Evolutionary conservation across 306 rosid genomes (phyloP), one percentile per base, ranked within the genome.

Genomic region (Alnus glutinosa): DNA sequence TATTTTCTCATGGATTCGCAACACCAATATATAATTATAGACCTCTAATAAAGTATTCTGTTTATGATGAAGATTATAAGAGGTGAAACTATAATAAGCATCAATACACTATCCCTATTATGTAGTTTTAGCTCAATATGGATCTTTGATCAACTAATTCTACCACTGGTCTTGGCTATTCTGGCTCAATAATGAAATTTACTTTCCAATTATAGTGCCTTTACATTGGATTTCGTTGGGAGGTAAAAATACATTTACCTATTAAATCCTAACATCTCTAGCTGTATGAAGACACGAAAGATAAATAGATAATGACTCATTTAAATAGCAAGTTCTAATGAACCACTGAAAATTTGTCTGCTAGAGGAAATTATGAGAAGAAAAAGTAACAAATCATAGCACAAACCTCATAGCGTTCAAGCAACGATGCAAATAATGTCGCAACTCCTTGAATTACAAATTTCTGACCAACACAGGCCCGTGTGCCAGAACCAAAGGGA

Each of bases 401-500:
- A 87, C 92, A 32, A 83, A 93, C 98, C 97, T 93, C 86, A 55
- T 86, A 91, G 54, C 59, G 79, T 34, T 85, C 77, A 18, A 93
- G 90, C 82, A 93, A 79, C 23, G 92, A 77, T 59, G 89, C 90
- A 76, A 93, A 78, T 64, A 90, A 75, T 72, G 89, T 51, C 4
- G 92, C 91, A 34, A 91, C 90, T 72, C 81, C 87, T 79, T 90
- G 88, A 66, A 90, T 75, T 37, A 89, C 88, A 82, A 85, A 85
- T 80, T 84, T 93, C 88, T 91, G 93, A 61, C 97, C 97, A 55
- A 91, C 81, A 18, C 97, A 91, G 28, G 95, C 86, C 64, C 97
- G 92, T 10, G 85, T 50, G 50, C 97, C 95, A 32, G 87, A 91
- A 78, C 98, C 97, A 81, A 93, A 93, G 74, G 95, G 88, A 81